phyloP scores from a whole-genome alignment of 345 rosid genomes.

The Streptanthus diversifolius region DNA sequence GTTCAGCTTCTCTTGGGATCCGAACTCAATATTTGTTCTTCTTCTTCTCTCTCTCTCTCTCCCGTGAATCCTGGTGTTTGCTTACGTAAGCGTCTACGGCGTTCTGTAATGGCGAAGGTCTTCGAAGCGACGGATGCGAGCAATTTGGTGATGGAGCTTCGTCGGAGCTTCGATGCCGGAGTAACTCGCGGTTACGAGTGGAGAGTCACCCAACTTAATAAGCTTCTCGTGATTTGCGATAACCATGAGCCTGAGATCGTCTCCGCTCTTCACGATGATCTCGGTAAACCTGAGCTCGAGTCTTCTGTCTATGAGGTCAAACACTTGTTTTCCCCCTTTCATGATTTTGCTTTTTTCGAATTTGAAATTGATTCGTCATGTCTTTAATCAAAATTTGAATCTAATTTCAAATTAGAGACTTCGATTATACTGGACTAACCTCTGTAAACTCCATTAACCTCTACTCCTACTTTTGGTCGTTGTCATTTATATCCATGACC shows the following conservation, averaged over 20 bases:
- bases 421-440: not conserved
- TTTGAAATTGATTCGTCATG: not conserved
- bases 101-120: constrained; percentile 35
- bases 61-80: constrained; percentile 3
- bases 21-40: not conserved
- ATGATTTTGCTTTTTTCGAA: too few species aligned
- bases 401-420: too few species aligned
- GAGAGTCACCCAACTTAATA: constrained; percentile 69
- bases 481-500: not conserved
- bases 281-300: constrained; percentile 76
- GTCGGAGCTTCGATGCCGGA: constrained; percentile 48
- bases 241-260: constrained; percentile 64
- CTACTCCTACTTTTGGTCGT: not conserved
- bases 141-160: constrained; percentile 48
- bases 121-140: constrained; percentile 54
- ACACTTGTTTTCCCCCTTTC: not conserved
- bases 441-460: not conserved
- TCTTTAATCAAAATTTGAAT: too few species aligned
- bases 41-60: not conserved
- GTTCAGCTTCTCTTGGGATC: constrained; percentile 1
- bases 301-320: constrained; percentile 68
- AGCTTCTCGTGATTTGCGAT: constrained; percentile 47
- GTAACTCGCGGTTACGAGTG: constrained; percentile 68
- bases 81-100: constrained; percentile 5
- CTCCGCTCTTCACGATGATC: constrained; percentile 69